Base-by-base conservation (phyloP, 2,329 filamentous ascomycete species). In the Dactylellina leptospora region DNA sequence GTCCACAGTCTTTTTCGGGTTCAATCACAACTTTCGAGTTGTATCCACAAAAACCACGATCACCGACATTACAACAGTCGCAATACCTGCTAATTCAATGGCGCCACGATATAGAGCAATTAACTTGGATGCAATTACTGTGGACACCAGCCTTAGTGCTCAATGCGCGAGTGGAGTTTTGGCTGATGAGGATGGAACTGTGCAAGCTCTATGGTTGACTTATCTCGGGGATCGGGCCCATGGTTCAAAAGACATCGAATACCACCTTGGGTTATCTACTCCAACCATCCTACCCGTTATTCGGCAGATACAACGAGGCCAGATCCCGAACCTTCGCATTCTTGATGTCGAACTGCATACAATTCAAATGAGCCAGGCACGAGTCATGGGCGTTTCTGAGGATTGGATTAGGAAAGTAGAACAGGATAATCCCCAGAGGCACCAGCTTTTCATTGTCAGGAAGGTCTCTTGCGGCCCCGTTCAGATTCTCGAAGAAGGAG, bases 361-460 rank as follows among this genome's bases (percentile, higher is more conserved):
- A 9, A 92, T 99, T 27, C 92, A 96, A 78, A 97, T 99, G 93
- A 90, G 90, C 38, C 95, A 99, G 81, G 93, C 92, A 13, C 90
- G 93, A 36, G 92, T 97, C 75, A 97, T 99, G 93, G 95, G 95
- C 8, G 92, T 97, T 0, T 91, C 91, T 0, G 93, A 97, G 77
- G 89, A 96, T 74, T 97, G 93, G 95, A 96, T 99, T 77, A 85
- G 91, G 76, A 90, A 92, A 80, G 93, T 97, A 1, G 89, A 95
- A 58, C 84, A 88, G 75, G 91, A 92, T 74, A 97, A 99, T 80
- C 90, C 91, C 38, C 89, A 95, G 54, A 90, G 92, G 66, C 95
- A 99, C 78, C 95, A 99, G 81, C 86, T 99, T 36, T 99, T 99
- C 83, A 97, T 99, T 90, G 92, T 99, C 27, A 90, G 92, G 77